These are phyloP conservation scores for Pulveroboletus ravenelii DNA, from an alignment of 768 basidiomycete genomes.

Conservation along the genomic window DNA sequence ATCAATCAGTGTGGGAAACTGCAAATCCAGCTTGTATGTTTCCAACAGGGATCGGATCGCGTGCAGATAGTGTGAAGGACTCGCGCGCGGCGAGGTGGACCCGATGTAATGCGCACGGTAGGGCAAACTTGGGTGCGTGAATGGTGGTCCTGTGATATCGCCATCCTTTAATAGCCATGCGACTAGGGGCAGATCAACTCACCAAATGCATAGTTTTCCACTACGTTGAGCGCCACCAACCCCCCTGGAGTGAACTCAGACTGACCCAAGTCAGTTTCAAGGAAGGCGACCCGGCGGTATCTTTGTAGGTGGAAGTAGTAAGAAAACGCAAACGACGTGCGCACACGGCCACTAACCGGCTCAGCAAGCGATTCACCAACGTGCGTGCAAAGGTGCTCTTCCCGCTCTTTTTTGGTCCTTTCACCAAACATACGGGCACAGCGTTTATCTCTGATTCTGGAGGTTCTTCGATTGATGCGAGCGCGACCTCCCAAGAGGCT, in stretches of 20 bases:
- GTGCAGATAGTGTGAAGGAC: constrained; percentile 71
- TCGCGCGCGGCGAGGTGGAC: constrained; percentile 67
- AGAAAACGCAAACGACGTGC: background rate
- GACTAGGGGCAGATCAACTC: background rate
- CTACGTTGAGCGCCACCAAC: constrained; percentile 71
- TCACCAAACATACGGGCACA: constrained; percentile 56
- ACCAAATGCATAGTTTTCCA: constrained; percentile 73
- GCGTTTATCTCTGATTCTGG: constrained; percentile 11
- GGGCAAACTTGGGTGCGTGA: constrained; percentile 76
- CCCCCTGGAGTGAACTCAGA: constrained; percentile 90
- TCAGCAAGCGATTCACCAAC: constrained; percentile 63
- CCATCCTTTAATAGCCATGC: background rate
- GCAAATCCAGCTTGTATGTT: constrained; percentile 65
- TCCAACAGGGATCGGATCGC: constrained; percentile 64
- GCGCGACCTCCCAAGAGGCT: constrained; percentile 32
- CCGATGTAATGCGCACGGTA: constrained; percentile 79
- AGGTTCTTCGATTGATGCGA: constrained; percentile 12
- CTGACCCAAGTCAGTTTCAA: constrained; percentile 93
- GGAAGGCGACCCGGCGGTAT: constrained; percentile 77
- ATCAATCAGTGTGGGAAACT: constrained; percentile 36
- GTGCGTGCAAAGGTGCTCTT: constrained; percentile 86
- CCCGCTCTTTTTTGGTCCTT: constrained; percentile 81
- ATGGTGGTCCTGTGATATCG: constrained; percentile 65
- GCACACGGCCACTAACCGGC: constrained; percentile 36
- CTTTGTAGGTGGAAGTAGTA: constrained; percentile 31